Evolutionary conservation across 2,329 filamentous ascomycete species (phyloP).

Genomic region (Pseudocercospora macadamiae): DNA sequence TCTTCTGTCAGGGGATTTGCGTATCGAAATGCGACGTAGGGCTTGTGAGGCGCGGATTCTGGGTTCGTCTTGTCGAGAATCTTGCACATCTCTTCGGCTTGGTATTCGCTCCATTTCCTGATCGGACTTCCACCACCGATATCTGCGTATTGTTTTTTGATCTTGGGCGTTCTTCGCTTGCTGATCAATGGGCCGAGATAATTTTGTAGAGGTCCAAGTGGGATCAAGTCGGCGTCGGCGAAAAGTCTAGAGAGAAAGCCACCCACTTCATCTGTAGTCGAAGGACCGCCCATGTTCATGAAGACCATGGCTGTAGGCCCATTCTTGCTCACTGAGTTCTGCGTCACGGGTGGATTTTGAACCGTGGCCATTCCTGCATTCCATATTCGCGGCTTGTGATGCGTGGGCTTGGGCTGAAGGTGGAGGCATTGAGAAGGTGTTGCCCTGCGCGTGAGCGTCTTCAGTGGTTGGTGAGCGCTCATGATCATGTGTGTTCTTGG

Average conservation of each 20-base stretch:
- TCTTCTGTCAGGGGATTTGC: constrained; percentile 91
- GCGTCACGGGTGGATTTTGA: constrained; percentile 70
- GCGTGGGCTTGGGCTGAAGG: constrained; percentile 16
- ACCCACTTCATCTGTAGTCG: constrained; percentile 83
- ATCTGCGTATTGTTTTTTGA: constrained; percentile 89
- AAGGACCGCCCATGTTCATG: constrained; percentile 97
- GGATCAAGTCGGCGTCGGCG: constrained; percentile 92
- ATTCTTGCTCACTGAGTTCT: constrained; percentile 69
- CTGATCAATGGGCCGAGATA: constrained; percentile 91
- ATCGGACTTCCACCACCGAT: constrained; percentile 99
- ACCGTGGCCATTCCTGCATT: constrained; percentile 55
- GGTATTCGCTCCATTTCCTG: constrained; percentile 95
- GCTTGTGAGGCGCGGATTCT: constrained; percentile 93
- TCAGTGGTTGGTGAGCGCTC: constrained; percentile 33
- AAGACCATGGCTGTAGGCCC: constrained; percentile 98
- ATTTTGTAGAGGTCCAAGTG: constrained; percentile 85
- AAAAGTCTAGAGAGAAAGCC: constrained; percentile 90
- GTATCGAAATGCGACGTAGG: constrained; percentile 96
- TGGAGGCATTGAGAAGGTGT: constrained; percentile 33
- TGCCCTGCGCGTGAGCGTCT: constrained; percentile 34
- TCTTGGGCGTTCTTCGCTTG: constrained; percentile 87
- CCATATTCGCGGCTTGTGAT: constrained; percentile 33
- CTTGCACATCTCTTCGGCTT: constrained; percentile 95
- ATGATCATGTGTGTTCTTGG: constrained; percentile 22
- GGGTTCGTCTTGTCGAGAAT: constrained; percentile 88